A percentile compares a stretch with the other conserved stretches of the same genome.
Evolutionary conservation across 805 yeast species (phyloP).

Genomic region (Starmerella davenportii): DNA sequence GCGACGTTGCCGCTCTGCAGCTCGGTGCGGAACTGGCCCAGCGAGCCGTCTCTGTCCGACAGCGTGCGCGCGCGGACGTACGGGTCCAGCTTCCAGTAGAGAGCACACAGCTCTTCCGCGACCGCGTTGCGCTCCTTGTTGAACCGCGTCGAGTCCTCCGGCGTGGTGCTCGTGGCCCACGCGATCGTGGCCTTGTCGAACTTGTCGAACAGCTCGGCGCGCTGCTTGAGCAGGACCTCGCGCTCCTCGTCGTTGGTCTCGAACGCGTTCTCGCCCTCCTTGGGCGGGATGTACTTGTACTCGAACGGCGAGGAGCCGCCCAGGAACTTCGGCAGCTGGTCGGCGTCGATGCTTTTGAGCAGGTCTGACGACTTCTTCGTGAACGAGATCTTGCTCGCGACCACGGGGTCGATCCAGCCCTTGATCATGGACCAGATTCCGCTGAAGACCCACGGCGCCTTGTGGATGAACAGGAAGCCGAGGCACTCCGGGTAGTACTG

Average conservation of each 20-base stretch:
- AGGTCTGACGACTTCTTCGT: slow-evolving; percentile 56
- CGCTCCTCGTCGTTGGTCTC: slow-evolving; percentile 31
- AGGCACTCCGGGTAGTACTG: slow-evolving; percentile 92
- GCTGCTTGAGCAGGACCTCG: slow-evolving; percentile 30
- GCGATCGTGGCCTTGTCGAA: slow-evolving; percentile 48
- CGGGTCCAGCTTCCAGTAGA: slow-evolving; percentile 59
- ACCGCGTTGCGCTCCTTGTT: slow-evolving; percentile 35
- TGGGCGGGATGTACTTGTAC: slow-evolving; percentile 45
- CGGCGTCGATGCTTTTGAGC: slow-evolving; percentile 37
- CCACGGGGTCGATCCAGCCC: slow-evolving; percentile 92
- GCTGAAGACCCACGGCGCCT: slow-evolving; percentile 93
- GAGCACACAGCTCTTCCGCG: slow-evolving; percentile 37
- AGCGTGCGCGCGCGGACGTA: slow-evolving; percentile 62
- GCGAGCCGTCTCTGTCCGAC: slow-evolving; percentile 57
- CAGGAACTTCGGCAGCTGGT: slow-evolving; percentile 46
- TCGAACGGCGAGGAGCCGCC: slow-evolving; percentile 57
- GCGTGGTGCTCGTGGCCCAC: slow-evolving; percentile 46
- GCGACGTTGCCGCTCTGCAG: slow-evolving; percentile 14
- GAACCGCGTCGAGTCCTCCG: slow-evolving; percentile 27
- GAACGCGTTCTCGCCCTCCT: slow-evolving; percentile 36
- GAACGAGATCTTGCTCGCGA: slow-evolving; percentile 75
- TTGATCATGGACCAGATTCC: slow-evolving; percentile 88
- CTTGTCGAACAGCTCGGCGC: slow-evolving; percentile 35
- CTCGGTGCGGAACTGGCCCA: slow-evolving; percentile 27
- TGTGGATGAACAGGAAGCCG: slow-evolving; percentile 68